phyloP scores from a whole-genome alignment of 352 stramenopile species.

The Globisporangium cylindrosporum region DNA sequence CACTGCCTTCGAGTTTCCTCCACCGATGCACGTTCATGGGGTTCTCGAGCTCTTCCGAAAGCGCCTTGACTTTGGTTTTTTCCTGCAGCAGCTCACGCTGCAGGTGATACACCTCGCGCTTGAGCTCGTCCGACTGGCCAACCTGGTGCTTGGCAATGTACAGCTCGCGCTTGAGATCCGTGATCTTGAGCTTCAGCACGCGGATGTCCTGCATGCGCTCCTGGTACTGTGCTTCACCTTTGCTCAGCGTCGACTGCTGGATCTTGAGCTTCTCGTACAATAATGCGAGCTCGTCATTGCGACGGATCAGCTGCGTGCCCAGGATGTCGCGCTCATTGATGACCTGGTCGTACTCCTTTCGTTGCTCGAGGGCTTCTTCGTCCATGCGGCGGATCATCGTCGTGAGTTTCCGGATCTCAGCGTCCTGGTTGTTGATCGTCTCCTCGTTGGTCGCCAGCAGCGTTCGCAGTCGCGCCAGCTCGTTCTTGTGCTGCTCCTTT shows the following conservation, averaged over 20 bases:
- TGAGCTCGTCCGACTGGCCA: conserved; percentile 83
- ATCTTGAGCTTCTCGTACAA: conserved; percentile 98
- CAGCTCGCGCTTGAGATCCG: conserved; percentile 91
- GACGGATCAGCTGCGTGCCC: conserved; percentile 94
- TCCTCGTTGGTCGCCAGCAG: conserved; percentile 89
- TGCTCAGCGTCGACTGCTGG: conserved; percentile 91
- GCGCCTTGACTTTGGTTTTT: conserved; percentile 95
- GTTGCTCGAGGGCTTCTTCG: conserved; percentile 91
- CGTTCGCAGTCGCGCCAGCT: conserved; percentile 88
- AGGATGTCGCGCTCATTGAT: conserved; percentile 97
- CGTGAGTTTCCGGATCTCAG: conserved; percentile 91
- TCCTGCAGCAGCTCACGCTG: conserved; percentile 92
- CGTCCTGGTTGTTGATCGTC: conserved; percentile 93
- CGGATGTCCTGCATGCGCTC: conserved; percentile 93
- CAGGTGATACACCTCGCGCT: conserved; percentile 86
- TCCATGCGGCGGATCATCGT: conserved; percentile 93
- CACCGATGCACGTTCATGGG: conserved; percentile 98
- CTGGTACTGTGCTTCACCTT: conserved; percentile 93
- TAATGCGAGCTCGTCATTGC: conserved; percentile 96
- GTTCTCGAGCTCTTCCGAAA: conserved; percentile 96
- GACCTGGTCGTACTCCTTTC: conserved; percentile 96
- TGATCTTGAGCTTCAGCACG: conserved; percentile 95
- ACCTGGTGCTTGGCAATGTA: conserved; percentile 90
- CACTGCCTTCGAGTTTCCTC: conserved; percentile 95
- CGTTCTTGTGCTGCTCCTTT: conserved; percentile 92